These are phyloP conservation scores for Nemania abortiva DNA, from an alignment of 2,329 filamentous ascomycete species.

Conservation along the genomic window DNA sequence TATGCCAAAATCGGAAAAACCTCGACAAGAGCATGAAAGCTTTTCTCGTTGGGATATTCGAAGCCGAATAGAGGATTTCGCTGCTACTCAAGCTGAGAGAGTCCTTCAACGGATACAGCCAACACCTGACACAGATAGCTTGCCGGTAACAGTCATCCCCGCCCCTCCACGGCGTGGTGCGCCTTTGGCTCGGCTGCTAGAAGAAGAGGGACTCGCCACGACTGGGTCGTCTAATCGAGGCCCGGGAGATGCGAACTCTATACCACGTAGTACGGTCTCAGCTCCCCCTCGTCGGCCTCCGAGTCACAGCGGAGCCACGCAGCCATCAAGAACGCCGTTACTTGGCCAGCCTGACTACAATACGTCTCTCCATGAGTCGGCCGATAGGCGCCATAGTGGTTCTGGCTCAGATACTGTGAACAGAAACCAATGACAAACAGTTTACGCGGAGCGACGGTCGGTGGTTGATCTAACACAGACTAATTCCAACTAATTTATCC, in stretches of 20 bases:
- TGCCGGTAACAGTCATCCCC: constrained; percentile 72
- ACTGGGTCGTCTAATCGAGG: constrained; percentile 24
- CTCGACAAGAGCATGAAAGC: constrained; percentile 47
- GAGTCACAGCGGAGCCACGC: constrained; percentile 37
- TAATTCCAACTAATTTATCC: constrained; percentile 30
- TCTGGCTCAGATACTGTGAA: constrained; percentile 22
- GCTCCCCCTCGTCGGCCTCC: constrained; percentile 30
- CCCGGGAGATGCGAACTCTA: constrained; percentile 28
- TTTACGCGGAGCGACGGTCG: constrained; percentile 41
- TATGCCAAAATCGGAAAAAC: constrained; percentile 42
- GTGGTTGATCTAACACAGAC: constrained; percentile 45
- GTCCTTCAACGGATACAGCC: constrained; percentile 68
- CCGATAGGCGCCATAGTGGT: constrained; percentile 34
- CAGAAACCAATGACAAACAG: constrained; percentile 40
- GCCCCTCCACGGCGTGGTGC: constrained; percentile 70
- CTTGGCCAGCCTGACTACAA: constrained; percentile 39
- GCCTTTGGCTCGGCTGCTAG: constrained; percentile 67
- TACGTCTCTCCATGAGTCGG: constrained; percentile 29
- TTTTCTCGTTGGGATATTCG: constrained; percentile 66
- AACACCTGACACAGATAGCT: constrained; percentile 64
- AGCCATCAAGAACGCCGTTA: constrained; percentile 34
- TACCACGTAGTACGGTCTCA: constrained; percentile 32
- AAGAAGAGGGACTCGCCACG: constrained; percentile 61
- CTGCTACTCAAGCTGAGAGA: constrained; percentile 70
- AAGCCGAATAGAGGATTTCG: constrained; percentile 70